A percentile compares a stretch with the other conserved stretches of the same genome.
Evolutionary conservation across 2,329 filamentous ascomycete genomes (phyloP).

Genomic region (Penicillium italicum): DNA sequence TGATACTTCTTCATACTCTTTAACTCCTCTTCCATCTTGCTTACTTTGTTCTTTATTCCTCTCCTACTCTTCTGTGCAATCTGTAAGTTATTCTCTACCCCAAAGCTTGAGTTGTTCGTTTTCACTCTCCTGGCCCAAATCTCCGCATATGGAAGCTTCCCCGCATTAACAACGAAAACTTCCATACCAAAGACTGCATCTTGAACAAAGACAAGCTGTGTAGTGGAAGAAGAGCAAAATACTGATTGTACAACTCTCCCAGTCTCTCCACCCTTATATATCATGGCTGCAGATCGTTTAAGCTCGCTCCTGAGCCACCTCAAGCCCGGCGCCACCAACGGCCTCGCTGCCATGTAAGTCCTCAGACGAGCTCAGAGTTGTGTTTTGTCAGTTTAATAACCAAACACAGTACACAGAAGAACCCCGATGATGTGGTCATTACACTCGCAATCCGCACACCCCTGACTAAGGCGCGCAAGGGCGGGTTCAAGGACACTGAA

Average conservation of each 20-base stretch:
- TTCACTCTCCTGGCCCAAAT: neutral
- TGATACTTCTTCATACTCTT: conserved; percentile 1
- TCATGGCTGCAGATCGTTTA: conserved; percentile 80
- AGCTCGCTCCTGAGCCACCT: conserved; percentile 85
- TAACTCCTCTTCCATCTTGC: conserved; percentile 1
- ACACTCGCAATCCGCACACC: conserved; percentile 88
- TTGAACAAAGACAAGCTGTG: neutral
- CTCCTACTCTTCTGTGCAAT: neutral
- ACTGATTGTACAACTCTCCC: neutral
- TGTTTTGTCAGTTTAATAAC: conserved; percentile 14
- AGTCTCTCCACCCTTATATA: conserved; percentile 13
- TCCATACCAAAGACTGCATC: neutral
- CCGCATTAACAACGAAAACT: conserved; percentile 18
- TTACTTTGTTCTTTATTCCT: neutral
- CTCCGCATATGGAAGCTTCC: conserved; percentile 16
- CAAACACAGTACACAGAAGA: conserved; percentile 75
- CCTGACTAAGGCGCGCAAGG: conserved; percentile 82
- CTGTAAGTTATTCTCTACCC: conserved; percentile 11
- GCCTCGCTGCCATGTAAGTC: conserved; percentile 72
- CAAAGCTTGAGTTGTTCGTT: neutral
- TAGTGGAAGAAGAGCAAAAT: neutral
- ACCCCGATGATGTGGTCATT: conserved; percentile 94
- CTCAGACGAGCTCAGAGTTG: neutral
- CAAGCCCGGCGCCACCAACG: conserved; percentile 62
- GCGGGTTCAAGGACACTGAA: conserved; percentile 89